phyloP scores from a whole-genome alignment of 371 early-diverging fungal genomes.

The Conidiobolus incongruus region DNA sequence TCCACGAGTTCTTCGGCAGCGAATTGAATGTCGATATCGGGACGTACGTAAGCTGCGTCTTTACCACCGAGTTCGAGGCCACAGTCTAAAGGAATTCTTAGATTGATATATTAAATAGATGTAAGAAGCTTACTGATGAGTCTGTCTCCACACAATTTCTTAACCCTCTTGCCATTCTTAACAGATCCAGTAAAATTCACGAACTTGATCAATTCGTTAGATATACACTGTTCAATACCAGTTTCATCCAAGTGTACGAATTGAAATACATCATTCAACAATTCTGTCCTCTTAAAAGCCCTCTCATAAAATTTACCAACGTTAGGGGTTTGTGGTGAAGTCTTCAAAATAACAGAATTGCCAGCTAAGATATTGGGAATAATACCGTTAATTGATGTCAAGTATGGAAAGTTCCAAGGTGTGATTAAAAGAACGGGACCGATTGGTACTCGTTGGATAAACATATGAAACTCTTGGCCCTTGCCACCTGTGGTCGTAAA shows the following conservation, averaged over 20 bases:
- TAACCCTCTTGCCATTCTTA: constrained; percentile 43
- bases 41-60: constrained; percentile 63
- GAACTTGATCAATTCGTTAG: constrained; percentile 31
- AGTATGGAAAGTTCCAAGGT: constrained; percentile 45
- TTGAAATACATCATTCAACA: constrained; percentile 46
- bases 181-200: constrained; percentile 71
- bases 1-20: constrained; percentile 55
- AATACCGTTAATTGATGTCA: constrained; percentile 43
- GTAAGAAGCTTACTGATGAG: constrained; percentile 23
- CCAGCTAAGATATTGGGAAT: constrained; percentile 58
- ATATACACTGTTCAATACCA: constrained; percentile 28
- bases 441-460: constrained; percentile 45
- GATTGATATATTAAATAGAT: neutral
- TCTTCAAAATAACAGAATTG: constrained; percentile 59
- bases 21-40: constrained; percentile 43
- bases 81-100: constrained; percentile 19
- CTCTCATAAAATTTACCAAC: constrained; percentile 44
- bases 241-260: constrained; percentile 26
- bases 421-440: constrained; percentile 19
- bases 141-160: constrained; percentile 26
- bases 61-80: constrained; percentile 74
- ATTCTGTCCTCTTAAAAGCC: constrained; percentile 38
- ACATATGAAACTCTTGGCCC: constrained; percentile 22
- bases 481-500: constrained; percentile 17
- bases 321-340: constrained; percentile 59